Evolutionary conservation across 805 yeast species (phyloP).

Genomic region (Pichia ethanolica): DNA sequence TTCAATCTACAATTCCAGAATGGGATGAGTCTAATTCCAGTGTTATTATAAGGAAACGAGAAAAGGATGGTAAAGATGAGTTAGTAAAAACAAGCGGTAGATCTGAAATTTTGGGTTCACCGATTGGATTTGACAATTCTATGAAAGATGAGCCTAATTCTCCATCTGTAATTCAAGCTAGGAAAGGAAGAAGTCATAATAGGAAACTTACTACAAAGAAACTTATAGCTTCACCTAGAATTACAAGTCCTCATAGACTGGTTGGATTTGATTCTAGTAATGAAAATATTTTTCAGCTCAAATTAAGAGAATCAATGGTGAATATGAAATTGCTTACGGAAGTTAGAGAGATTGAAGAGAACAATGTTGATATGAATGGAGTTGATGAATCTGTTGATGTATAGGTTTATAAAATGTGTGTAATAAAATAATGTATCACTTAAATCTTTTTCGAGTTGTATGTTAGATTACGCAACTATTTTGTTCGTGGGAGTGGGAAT

Average conservation of each 20-base stretch:
- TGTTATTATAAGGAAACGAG: conserved; percentile 1
- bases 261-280: conserved; percentile 11
- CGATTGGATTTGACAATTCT: not conserved
- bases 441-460: no score
- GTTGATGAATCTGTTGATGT: not conserved
- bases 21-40: conserved; percentile 6
- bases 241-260: conserved; percentile 15
- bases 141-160: not conserved
- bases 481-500: no score
- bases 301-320: conserved; percentile 1
- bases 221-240: conserved; percentile 14
- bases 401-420: no score
- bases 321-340: not conserved
- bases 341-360: not conserved
- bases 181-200: not conserved
- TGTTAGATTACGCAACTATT: no score
- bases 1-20: not conserved
- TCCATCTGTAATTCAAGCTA: not conserved
- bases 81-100: not conserved
- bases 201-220: conserved; percentile 10
- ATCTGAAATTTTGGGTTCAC: not conserved
- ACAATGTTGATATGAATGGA: not conserved
- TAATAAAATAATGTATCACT: no score
- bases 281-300: conserved; percentile 4
- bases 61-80: not conserved